Conservation (phyloP, 2,329 filamentous ascomycete species). For the Tolypocladium album region DNA sequence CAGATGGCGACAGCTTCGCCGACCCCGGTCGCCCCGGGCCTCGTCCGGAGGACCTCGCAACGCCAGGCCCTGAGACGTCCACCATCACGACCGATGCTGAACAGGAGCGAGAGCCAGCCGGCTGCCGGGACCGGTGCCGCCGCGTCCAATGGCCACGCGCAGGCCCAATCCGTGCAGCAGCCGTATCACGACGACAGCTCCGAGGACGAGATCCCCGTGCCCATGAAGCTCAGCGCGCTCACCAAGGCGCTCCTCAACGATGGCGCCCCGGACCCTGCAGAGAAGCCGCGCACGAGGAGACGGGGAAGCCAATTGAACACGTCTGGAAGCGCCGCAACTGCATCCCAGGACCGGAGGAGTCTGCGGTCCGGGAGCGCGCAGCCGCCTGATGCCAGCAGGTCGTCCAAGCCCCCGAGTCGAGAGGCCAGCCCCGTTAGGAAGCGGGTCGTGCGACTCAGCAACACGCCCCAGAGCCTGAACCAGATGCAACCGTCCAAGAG, state of each 20-base stretch:
- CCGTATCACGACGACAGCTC: constrained; percentile 66
- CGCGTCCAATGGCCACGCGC: constrained; percentile 17
- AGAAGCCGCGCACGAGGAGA: constrained; percentile 33
- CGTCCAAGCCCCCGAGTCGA: constrained; percentile 29
- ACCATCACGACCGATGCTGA: constrained; percentile 32
- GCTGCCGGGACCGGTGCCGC: constrained; percentile 15
- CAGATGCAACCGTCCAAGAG: constrained; percentile 30
- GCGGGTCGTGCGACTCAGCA: constrained; percentile 46
- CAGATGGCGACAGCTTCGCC: constrained; percentile 43
- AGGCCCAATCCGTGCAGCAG: constrained; percentile 20
- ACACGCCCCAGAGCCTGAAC: constrained; percentile 32
- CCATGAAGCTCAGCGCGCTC: constrained; percentile 87
- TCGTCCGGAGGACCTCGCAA: constrained; percentile 42
- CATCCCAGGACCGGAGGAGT: constrained; percentile 30
- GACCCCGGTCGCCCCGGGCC: constrained; percentile 42
- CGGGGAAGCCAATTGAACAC: constrained; percentile 35
- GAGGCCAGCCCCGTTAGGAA: constrained; percentile 45
- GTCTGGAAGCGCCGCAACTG: constrained; percentile 26
- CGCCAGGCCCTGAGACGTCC: constrained; percentile 43
- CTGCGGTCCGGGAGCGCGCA: constrained; percentile 38
- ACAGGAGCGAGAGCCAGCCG: constrained; percentile 34
- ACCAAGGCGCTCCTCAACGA: constrained; percentile 75
- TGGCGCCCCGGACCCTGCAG: constrained; percentile 36
- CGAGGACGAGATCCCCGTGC: constrained; percentile 84
- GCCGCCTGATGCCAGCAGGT: constrained; percentile 17